Evolutionary conservation across 2,329 filamentous ascomycete genomes (phyloP), one percentile per base, ranked within the genome.

Genomic region (Parascedosporium putredinis): DNA sequence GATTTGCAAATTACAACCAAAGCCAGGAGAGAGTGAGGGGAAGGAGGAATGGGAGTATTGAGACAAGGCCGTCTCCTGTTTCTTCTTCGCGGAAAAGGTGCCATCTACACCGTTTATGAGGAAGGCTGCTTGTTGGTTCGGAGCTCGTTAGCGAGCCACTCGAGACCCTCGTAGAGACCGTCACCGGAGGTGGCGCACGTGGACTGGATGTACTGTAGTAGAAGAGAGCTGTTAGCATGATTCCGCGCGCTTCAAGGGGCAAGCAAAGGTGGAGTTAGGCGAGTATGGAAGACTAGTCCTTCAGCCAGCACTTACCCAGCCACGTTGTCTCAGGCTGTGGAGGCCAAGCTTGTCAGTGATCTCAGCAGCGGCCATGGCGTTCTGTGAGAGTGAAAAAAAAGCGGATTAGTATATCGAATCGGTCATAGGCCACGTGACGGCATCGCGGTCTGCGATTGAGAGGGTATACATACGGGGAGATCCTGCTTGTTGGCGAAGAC

Each of bases 401-500:
- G n/a, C n/a, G n/a, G n/a, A n/a, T n/a, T n/a, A n/a, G n/a, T n/a
- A n/a, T n/a, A n/a, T n/a, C n/a, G n/a, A n/a, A n/a, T n/a, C n/a
- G n/a, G n/a, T n/a, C n/a, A n/a, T n/a, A n/a, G n/a, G n/a, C n/a
- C n/a, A n/a, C n/a, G n/a, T n/a, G 27, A 12, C 27, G 27, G 24
- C 23, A 4, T 20, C 29, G 45, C 22, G 25, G 22, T 20, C 44
- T 31, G 29, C 38, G 36, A 45, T 45, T 25, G 45, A 27, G 49
- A 50, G 34, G 33, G 50, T 52, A 51, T 53, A 79, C 89, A 70
- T 78, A 96, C 93, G 62, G 86, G 85, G 71, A 97, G 76, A 90
- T 98, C 93, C 79, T 98, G 93, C 81, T 98, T 98, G 84, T 98
- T 98, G 73, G 93, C 93, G 66, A 98, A 98, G 64, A 98, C 91